Percentiles rank a stretch among this genome's conserved stretches.
phyloP scores from a whole-genome alignment of 2,329 filamentous ascomycete genomes.

The Stachybotrys chartarum region DNA sequence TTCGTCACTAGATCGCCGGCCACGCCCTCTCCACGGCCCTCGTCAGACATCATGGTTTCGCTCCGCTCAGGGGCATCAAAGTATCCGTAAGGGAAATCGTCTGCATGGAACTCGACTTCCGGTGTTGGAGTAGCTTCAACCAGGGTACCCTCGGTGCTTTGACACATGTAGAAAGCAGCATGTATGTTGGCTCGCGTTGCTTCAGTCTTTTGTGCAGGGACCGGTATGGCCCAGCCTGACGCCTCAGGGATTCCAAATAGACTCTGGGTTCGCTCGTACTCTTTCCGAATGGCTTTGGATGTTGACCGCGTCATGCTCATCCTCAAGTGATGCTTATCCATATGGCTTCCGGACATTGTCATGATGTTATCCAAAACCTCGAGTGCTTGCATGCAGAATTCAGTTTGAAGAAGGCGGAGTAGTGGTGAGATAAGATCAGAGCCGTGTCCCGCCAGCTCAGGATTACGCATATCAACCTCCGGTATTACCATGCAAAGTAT shows the following conservation, averaged over 20 bases:
- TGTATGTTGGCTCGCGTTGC: constrained; percentile 88
- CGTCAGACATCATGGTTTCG: constrained; percentile 90
- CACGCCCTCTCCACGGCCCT: constrained; percentile 62
- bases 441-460: constrained; percentile 82
- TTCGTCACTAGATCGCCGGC: constrained; percentile 72
- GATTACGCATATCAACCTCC: constrained; percentile 86
- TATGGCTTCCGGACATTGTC: constrained; percentile 83
- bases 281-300: constrained; percentile 79
- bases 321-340: constrained; percentile 88
- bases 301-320: constrained; percentile 97
- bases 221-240: constrained; percentile 91
- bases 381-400: constrained; percentile 87
- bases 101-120: constrained; percentile 86
- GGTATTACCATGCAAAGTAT: constrained; percentile 80
- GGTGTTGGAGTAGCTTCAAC: constrained; percentile 63
- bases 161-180: constrained; percentile 91
- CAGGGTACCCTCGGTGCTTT: constrained; percentile 52
- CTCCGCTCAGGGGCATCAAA: constrained; percentile 67
- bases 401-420: constrained; percentile 80
- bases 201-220: constrained; percentile 83
- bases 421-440: constrained; percentile 93
- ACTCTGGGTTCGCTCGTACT: constrained; percentile 90
- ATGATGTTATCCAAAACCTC: constrained; percentile 92
- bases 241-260: constrained; percentile 94
- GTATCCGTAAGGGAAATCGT: constrained; percentile 79